phyloP scores from a whole-genome alignment of 768 basidiomycete species.

The Saitozyma podzolica region DNA sequence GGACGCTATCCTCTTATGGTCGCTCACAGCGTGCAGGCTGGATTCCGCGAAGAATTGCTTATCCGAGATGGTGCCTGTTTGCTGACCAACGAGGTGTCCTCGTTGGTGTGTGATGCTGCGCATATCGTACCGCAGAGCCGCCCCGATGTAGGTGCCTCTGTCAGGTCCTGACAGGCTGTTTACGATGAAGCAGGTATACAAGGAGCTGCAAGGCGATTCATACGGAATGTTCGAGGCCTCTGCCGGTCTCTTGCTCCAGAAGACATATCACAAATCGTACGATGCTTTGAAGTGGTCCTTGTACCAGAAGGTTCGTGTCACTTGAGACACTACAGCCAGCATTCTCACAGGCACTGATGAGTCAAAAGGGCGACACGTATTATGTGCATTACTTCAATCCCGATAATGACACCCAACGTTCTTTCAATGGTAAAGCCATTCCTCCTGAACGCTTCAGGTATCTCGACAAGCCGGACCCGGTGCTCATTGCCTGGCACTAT shows the following conservation, averaged over 20 bases:
- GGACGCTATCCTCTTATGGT: no score
- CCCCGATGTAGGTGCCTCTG: conserved; percentile 1
- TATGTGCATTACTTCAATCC: conserved; percentile 6
- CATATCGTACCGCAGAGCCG: conserved; percentile 2
- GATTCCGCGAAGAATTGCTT: no score
- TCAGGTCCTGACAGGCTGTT: neutral
- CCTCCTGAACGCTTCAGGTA: neutral
- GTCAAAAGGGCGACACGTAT: neutral
- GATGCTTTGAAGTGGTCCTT: conserved; percentile 1
- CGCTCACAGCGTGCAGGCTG: no score
- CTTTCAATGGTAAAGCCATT: conserved; percentile 4
- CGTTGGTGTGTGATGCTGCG: neutral
- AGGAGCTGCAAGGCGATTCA: neutral
- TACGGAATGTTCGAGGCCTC: neutral
- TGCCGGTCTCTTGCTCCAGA: no score
- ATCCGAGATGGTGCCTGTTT: no score
- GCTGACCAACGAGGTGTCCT: no score
- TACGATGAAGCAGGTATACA: neutral
- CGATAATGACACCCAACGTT: neutral
- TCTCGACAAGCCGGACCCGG: neutral
- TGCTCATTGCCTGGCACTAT: conserved; percentile 1
- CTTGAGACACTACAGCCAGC: no score
- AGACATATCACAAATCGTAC: neutral
- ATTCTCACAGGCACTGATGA: no score
- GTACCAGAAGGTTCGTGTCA: neutral